Evolutionary conservation across 306 rosid genomes (phyloP).

Genomic region (Fagus sylvatica): DNA sequence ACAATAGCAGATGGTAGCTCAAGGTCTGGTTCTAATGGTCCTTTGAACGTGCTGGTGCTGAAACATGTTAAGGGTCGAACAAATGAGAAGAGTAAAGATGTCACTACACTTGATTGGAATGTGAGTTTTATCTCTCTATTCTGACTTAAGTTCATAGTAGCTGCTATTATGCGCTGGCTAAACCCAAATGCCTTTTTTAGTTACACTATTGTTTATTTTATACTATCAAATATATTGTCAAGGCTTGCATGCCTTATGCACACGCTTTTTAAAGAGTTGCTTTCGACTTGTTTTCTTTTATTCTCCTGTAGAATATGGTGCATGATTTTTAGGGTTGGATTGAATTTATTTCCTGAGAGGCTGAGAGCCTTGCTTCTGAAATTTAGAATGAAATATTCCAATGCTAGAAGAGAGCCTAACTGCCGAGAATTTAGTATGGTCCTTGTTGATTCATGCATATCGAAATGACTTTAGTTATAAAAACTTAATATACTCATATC

Average conservation of each 20-base stretch:
- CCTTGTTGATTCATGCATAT: neutral
- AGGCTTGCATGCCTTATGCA: neutral
- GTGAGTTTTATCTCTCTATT: slow-evolving; percentile 54
- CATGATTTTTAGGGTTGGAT: neutral
- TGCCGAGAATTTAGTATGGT: neutral
- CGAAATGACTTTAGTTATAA: neutral
- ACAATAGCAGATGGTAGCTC: slow-evolving; percentile 64
- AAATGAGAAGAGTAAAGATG: slow-evolving; percentile 87
- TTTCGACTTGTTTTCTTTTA: neutral
- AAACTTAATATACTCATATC: neutral
- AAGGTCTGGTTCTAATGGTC: slow-evolving; percentile 50
- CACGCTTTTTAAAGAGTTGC: neutral
- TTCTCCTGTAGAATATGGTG: neutral
- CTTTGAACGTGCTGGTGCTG: slow-evolving; percentile 67
- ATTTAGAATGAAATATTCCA: neutral
- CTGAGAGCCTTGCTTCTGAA: neutral
- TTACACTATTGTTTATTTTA: too few species aligned
- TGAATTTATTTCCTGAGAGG: neutral
- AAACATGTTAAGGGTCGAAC: slow-evolving; percentile 83
- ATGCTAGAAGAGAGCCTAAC: neutral
- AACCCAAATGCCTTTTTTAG: neutral
- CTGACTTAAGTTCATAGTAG: slow-evolving; percentile 20
- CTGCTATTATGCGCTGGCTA: slow-evolving; percentile 6
- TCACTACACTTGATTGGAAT: slow-evolving; percentile 95
- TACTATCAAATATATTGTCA: neutral